Percentiles rank a stretch among this genome's conserved stretches.
These are phyloP conservation scores for Leucosporidium creatinivorum DNA, from an alignment of 768 basidiomycete species.

Conservation along the genomic window DNA sequence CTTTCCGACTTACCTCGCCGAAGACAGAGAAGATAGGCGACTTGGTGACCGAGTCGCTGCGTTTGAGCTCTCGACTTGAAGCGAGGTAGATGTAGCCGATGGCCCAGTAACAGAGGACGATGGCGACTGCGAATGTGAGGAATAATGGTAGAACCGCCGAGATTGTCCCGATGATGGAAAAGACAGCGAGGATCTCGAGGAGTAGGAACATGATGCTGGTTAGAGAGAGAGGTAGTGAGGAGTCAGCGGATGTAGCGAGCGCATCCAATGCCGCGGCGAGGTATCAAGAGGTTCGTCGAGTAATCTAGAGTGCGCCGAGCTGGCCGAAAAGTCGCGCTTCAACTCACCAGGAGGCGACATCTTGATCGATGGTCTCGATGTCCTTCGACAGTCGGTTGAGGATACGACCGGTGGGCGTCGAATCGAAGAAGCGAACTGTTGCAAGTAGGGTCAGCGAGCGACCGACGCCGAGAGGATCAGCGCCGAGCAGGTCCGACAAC, in stretches of 20 bases:
- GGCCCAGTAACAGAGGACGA: constrained; percentile 39
- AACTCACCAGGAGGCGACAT: constrained; percentile 11
- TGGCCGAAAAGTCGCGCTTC: no score
- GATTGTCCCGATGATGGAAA: constrained; percentile 41
- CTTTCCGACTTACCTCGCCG: no score
- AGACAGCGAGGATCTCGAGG: constrained; percentile 36
- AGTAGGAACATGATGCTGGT: background rate
- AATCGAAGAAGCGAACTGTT: constrained; percentile 34
- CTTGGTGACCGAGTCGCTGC: constrained; percentile 41
- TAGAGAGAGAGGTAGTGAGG: background rate
- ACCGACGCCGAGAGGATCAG: no score
- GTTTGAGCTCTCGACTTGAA: constrained; percentile 44
- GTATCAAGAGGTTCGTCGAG: no score
- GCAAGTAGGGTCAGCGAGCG: no score
- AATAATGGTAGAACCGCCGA: constrained; percentile 41
- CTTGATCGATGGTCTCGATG: constrained; percentile 42
- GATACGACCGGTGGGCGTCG: constrained; percentile 42
- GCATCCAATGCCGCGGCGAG: no score
- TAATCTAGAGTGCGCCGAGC: no score
- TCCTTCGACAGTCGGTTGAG: constrained; percentile 44
- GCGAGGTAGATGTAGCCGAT: constrained; percentile 44
- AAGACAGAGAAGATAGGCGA: constrained; percentile 45
- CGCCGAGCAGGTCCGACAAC: no score
- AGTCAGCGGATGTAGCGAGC: background rate
- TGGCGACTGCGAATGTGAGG: constrained; percentile 39